These are phyloP conservation scores for Ascosphaera aggregata DNA, from an alignment of 2,329 filamentous ascomycete genomes.

Conservation along the genomic window DNA sequence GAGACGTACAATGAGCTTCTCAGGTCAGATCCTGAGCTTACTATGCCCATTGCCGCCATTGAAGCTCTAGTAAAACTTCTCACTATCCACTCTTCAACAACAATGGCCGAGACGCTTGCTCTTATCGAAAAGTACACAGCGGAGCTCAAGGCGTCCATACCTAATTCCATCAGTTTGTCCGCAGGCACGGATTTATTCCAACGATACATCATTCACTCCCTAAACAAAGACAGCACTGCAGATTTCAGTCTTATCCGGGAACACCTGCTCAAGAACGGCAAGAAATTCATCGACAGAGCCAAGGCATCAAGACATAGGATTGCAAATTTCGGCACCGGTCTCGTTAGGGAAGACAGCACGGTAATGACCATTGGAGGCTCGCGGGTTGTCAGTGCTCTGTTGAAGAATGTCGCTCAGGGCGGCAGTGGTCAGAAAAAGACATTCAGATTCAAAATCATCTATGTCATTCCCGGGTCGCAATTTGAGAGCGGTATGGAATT, in stretches of 20 bases:
- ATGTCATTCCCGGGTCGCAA: constrained; percentile 30
- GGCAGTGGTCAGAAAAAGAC: constrained; percentile 27
- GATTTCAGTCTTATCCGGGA: constrained; percentile 65
- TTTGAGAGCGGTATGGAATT: constrained; percentile 13
- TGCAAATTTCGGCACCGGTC: constrained; percentile 51
- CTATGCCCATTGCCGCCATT: constrained; percentile 88
- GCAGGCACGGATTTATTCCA: constrained; percentile 93
- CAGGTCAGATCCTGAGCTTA: constrained; percentile 53
- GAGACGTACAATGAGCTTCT: constrained; percentile 41
- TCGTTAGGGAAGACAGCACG: constrained; percentile 54
- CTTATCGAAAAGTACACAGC: constrained; percentile 56
- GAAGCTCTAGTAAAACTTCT: constrained; percentile 77
- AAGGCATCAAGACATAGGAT: constrained; percentile 70
- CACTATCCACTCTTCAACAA: constrained; percentile 53
- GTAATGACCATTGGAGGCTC: constrained; percentile 85
- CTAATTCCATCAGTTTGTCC: constrained; percentile 76
- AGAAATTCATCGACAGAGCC: constrained; percentile 66
- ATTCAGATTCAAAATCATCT: constrained; percentile 63
- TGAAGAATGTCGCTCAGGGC: constrained; percentile 48
- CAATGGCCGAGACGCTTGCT: constrained; percentile 83
- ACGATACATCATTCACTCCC: constrained; percentile 63
- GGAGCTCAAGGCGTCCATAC: constrained; percentile 51
- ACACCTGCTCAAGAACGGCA: constrained; percentile 66
- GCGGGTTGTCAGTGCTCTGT: constrained; percentile 54
- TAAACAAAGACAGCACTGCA: constrained; percentile 26